phyloP scores from a whole-genome alignment of 1,139 yeast genomes.

The Yamadazyma oceani region DNA sequence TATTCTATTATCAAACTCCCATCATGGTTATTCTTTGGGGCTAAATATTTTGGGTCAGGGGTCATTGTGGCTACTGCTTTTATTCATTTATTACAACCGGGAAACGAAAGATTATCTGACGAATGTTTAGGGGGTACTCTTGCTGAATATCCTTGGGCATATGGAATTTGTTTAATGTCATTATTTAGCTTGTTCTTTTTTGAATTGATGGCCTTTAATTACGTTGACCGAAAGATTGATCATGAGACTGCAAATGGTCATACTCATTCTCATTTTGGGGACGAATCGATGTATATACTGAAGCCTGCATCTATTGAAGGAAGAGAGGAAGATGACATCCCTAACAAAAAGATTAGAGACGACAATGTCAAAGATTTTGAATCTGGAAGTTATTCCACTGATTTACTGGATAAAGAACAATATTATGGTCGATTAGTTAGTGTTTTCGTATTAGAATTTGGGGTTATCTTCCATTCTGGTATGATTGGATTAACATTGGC shows the following conservation, averaged over 20 bases:
- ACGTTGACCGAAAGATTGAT: conserved; percentile 38
- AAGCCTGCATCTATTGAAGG: conserved; percentile 21
- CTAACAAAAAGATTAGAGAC: no score
- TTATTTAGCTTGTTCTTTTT: conserved; percentile 47
- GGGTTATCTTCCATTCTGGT: conserved; percentile 78
- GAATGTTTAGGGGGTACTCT: conserved; percentile 39
- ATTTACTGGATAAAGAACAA: conserved; percentile 33
- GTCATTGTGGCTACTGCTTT: conserved; percentile 89
- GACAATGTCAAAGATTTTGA: no score
- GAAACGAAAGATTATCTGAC: conserved; percentile 46
- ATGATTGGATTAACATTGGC: conserved; percentile 77
- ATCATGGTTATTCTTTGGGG: conserved; percentile 62
- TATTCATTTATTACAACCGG: conserved; percentile 81
- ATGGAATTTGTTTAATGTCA: conserved; percentile 40
- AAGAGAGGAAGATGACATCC: conserved; percentile 17
- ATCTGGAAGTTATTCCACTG: conserved; percentile 41
- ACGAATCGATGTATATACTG: conserved; percentile 31
- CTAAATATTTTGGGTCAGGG: conserved; percentile 89
- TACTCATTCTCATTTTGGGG: conserved; percentile 54
- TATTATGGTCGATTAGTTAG: conserved; percentile 45
- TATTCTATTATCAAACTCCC: conserved; percentile 57
- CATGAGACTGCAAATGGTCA: conserved; percentile 27
- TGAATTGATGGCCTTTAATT: conserved; percentile 57
- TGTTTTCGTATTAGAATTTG: conserved; percentile 72
- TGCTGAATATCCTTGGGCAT: conserved; percentile 42